Conservation (phyloP, 495 filamentous ascomycete species). For the Talaromyces adpressus region DNA sequence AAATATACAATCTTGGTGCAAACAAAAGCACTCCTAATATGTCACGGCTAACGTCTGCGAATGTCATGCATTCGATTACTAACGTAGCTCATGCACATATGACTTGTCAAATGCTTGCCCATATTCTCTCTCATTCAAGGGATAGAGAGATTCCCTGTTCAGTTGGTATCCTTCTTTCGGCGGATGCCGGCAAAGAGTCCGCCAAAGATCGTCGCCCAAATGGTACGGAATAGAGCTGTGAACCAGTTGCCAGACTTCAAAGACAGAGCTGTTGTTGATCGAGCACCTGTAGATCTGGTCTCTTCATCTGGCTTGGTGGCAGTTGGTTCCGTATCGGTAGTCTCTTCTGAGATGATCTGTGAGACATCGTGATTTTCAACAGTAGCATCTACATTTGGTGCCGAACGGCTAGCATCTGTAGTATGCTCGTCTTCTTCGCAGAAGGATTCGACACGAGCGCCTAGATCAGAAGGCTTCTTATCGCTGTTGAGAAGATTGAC, state of each 20-base stretch:
- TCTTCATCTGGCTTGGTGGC: constrained; percentile 20
- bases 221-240: constrained; percentile 34
- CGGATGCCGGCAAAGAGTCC: constrained; percentile 36
- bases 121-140: background rate
- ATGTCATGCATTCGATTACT: background rate
- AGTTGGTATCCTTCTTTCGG: constrained; percentile 25
- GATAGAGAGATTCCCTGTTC: constrained; percentile 12
- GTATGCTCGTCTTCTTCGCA: constrained; percentile 5
- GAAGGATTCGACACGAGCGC: background rate
- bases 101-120: background rate
- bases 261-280: constrained; percentile 40
- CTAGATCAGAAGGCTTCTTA: background rate
- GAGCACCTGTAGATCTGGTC: constrained; percentile 24
- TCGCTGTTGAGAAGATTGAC: constrained; percentile 6
- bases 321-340: background rate
- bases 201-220: constrained; percentile 37
- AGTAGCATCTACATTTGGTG: constrained; percentile 16
- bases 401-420: constrained; percentile 12
- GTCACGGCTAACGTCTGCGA: background rate
- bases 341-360: background rate
- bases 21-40: constrained; percentile 10
- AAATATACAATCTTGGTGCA: background rate
- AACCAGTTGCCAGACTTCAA: constrained; percentile 39
- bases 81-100: background rate
- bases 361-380: constrained; percentile 16